Conservation (phyloP, 768 basidiomycete species). For the Sporobolomyces roseus region DNA sequence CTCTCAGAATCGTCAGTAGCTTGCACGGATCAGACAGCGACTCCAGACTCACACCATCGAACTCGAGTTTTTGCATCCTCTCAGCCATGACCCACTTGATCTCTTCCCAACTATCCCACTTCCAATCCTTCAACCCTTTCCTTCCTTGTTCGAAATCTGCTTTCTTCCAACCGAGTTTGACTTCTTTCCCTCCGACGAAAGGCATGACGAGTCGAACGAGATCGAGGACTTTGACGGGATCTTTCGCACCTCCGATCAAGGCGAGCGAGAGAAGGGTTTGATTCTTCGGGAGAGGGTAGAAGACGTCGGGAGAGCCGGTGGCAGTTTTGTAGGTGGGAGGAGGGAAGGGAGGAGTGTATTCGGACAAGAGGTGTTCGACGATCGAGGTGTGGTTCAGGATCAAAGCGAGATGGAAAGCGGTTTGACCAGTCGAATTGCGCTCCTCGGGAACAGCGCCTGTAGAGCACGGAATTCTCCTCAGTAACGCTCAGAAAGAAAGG, state of each 20-base stretch:
- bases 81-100: slow-evolving; percentile 27
- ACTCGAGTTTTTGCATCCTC: slow-evolving; percentile 14
- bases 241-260: slow-evolving; percentile 1
- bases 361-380: slow-evolving; percentile 61
- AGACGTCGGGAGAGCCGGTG: slow-evolving; percentile 30
- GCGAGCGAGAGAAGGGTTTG: slow-evolving; percentile 52
- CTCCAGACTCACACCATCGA: slow-evolving; percentile 4
- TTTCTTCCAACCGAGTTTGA: slow-evolving; percentile 9
- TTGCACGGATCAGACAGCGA: not conserved
- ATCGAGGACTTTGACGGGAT: not conserved
- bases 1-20: not conserved
- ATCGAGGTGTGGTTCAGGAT: slow-evolving; percentile 57
- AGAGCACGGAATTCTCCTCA: not conserved
- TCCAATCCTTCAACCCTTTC: not conserved
- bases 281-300: slow-evolving; percentile 56
- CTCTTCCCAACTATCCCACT: slow-evolving; percentile 24
- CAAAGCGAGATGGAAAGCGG: slow-evolving; percentile 66
- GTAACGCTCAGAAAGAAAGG: not conserved
- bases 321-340: not conserved
- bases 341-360: slow-evolving; percentile 57
- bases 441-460: slow-evolving; percentile 72
- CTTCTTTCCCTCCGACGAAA: not conserved
- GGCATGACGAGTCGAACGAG: slow-evolving; percentile 6
- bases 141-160: slow-evolving; percentile 1
- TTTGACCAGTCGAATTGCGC: slow-evolving; percentile 58